Conservation (phyloP, 352 stramenopile species). For the Elongisporangium anandrum region DNA sequence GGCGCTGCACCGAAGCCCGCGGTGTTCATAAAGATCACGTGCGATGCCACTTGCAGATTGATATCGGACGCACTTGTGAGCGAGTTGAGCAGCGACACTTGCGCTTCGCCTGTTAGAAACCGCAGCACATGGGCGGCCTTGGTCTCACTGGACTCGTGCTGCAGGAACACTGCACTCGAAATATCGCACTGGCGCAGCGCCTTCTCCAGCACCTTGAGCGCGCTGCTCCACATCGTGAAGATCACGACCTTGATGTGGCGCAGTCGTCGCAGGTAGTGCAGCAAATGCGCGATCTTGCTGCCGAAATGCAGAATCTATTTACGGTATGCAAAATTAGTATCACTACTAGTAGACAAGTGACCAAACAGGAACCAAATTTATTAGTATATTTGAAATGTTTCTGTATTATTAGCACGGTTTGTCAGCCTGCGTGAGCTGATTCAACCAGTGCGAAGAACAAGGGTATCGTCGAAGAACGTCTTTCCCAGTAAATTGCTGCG, state of each 20-base stretch:
- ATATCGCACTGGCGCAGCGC: conserved; percentile 55
- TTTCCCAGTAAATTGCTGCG: too few relatives aligned
- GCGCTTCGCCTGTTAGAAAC: conserved; percentile 57
- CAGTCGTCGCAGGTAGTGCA: conserved; percentile 56
- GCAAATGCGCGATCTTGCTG: conserved; percentile 68
- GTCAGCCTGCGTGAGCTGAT: too few relatives aligned
- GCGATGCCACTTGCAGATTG: conserved; percentile 80
- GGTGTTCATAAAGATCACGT: conserved; percentile 79
- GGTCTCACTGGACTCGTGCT: conserved; percentile 71
- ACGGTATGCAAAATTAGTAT: too few relatives aligned
- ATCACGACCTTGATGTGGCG: conserved; percentile 66
- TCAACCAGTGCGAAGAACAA: too few relatives aligned
- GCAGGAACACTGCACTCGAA: conserved; percentile 65
- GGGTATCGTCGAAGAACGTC: too few relatives aligned
- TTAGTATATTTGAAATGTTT: too few relatives aligned
- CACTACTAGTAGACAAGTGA: too few relatives aligned
- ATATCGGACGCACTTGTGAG: conserved; percentile 80
- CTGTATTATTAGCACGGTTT: too few relatives aligned
- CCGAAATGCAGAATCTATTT: conserved; percentile 34
- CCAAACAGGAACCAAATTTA: too few relatives aligned
- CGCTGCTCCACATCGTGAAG: conserved; percentile 81
- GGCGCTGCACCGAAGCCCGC: conserved; percentile 66
- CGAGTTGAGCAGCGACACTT: conserved; percentile 76
- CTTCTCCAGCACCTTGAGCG: conserved; percentile 53
- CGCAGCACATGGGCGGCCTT: conserved; percentile 67